A percentile compares a stretch with the other conserved stretches of the same genome.
Evolutionary conservation across 108 stramenopile genomes (phyloP).

Genomic region (Nitzschia sp.): DNA sequence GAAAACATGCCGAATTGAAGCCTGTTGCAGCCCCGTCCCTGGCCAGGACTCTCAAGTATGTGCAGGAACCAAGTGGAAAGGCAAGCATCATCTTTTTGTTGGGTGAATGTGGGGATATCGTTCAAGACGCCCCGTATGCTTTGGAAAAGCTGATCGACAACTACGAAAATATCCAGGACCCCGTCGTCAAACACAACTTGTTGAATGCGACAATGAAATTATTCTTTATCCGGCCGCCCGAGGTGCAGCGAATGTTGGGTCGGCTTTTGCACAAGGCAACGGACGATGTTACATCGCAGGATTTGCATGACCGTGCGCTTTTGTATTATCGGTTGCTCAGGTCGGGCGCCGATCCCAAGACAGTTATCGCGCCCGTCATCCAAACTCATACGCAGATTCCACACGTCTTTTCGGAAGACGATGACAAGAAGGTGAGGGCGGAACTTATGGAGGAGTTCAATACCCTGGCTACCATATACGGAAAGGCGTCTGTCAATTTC

Average conservation of each 20-base stretch:
- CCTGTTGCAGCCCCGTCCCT: conserved; percentile 85
- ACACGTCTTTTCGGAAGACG: conserved; percentile 84
- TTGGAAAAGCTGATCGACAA: conserved; percentile 91
- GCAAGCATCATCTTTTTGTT: conserved; percentile 93
- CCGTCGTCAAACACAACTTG: conserved; percentile 85
- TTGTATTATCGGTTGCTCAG: conserved; percentile 95
- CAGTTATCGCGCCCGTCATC: conserved; percentile 67
- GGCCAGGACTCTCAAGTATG: conserved; percentile 73
- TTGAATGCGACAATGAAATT: conserved; percentile 92
- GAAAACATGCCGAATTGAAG: conserved; percentile 78
- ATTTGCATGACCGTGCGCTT: conserved; percentile 97
- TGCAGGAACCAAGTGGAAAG: conserved; percentile 85
- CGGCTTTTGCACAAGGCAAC: conserved; percentile 89
- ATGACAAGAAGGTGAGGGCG: conserved; percentile 66
- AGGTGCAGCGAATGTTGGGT: conserved; percentile 95
- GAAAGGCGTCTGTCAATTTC: conserved; percentile 88
- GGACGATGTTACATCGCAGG: conserved; percentile 90
- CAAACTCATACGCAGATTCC: conserved; percentile 49
- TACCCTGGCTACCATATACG: conserved; percentile 94
- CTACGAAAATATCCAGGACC: conserved; percentile 66
- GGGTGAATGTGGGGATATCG: conserved; percentile 95
- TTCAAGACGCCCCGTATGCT: conserved; percentile 96
- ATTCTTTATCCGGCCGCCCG: conserved; percentile 97
- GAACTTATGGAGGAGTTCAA: conserved; percentile 94
- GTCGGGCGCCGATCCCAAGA: conserved; percentile 76